A percentile compares a stretch with the other conserved stretches of the same genome.
Evolutionary conservation across 2,329 filamentous ascomycete genomes (phyloP).

Genomic region (Aspergillus hortae): DNA sequence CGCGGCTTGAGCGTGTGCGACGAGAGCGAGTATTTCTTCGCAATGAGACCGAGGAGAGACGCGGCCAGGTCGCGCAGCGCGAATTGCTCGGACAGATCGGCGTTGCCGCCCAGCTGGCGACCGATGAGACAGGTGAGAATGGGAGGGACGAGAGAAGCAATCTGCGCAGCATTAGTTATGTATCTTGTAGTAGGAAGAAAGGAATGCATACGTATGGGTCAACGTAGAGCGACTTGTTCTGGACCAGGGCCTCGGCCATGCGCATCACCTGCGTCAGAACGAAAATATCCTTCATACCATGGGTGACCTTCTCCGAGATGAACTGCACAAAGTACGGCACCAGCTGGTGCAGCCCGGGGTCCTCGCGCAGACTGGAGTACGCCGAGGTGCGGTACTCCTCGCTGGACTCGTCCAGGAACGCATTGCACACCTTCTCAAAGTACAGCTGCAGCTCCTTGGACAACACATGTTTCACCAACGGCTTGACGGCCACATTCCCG

Average conservation of each 20-base stretch:
- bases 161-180: constrained; percentile 31
- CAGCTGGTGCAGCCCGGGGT: constrained; percentile 91
- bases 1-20: constrained; percentile 82
- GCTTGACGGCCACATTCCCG: constrained; percentile 80
- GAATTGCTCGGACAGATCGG: constrained; percentile 61
- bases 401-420: constrained; percentile 81
- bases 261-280: constrained; percentile 90
- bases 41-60: constrained; percentile 74
- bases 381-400: constrained; percentile 85
- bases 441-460: constrained; percentile 95
- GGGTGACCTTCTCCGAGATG: constrained; percentile 91
- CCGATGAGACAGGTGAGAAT: constrained; percentile 89
- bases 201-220: constrained; percentile 56
- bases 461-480: constrained; percentile 90
- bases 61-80: constrained; percentile 80
- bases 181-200: not conserved
- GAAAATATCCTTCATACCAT: constrained; percentile 86
- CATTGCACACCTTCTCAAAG: constrained; percentile 90
- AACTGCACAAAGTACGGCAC: constrained; percentile 97
- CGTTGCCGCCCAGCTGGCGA: constrained; percentile 66
- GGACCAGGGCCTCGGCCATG: constrained; percentile 76
- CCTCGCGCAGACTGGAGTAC: constrained; percentile 77
- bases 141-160: constrained; percentile 71
- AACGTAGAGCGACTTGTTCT: constrained; percentile 75
- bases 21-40: constrained; percentile 73